Base-by-base conservation (phyloP, 2,329 filamentous ascomycete genomes). In the Clonostachys byssicola region DNA sequence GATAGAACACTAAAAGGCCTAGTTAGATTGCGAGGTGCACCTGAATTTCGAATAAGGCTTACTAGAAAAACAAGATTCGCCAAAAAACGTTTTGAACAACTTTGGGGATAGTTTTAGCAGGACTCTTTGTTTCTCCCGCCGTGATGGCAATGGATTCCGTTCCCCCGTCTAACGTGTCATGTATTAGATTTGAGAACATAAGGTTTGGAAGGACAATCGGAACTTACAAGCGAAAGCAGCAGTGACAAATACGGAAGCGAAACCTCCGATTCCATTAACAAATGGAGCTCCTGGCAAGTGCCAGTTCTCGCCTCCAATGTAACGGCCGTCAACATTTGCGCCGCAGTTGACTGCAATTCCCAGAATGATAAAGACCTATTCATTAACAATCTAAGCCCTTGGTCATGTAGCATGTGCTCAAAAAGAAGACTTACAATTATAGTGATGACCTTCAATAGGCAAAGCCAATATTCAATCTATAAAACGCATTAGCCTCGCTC, bases 61-160 rank as follows among this genome's bases (percentile, higher is more conserved):
- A n/a, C n/a, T 67, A 67, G 61, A 81, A 81, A 9, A 80, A 66
- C 5, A 81, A 51, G 46, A 82, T 81, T 6, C 81, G 75, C 78
- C 78, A 85, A 56, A 85, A 84, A 38, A 84, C 80, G 47, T 85
- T 85, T 53, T 80, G 80, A 42, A 86, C 78, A 4, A 85, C 83
- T 4, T 74, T 73, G 2, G 83, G 83, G 34, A 86, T 65, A 47
- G 74, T 84, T 52, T 73, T 74, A 16, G 77, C 71, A 0, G 83
- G 83, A 53, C 85, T 73, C 53, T 77, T 80, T 3, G 83, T 85
- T 60, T 86, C 83, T 40, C 82, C 82, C 1, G 82, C 82, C 0
- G 83, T 85, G 48, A 86, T 81, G 44, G 80, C 81, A 43, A 86
- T 83, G 34, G 75, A 80, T 60, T 85, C 82, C 3, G 80, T 84